Base-by-base conservation (phyloP, 768 basidiomycete genomes). In the Sarcodon sp. region DNA sequence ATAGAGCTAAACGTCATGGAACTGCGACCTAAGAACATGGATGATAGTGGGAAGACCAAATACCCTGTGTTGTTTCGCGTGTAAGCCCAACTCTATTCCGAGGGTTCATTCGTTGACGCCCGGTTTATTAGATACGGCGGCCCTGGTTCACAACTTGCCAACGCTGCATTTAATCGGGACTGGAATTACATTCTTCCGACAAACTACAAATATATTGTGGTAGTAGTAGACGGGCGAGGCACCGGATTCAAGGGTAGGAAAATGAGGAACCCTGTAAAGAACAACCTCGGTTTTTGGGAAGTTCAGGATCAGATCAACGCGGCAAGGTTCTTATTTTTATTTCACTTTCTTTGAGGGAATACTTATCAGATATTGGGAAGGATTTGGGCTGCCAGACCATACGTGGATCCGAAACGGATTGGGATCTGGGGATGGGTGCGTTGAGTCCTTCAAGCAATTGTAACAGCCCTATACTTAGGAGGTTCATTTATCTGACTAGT, bases 401-500 rank as follows among this genome's bases (percentile, higher is more conserved):
- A 97, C 59, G 85, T 98, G 1, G 96, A 99, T 61, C 70, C 78
- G 35, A 79, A 76, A 61, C 71, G 91, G 41, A 87, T 98, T 43
- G 96, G 94, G 0, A 84, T 98, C 45, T 97, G 93, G 93, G 96
- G 96, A 38, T 98, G 96, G 94, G 89, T 91, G 52, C 60, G 85
- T 67, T 10, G 5, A 44, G 7, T 47, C 33, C 33, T 16, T 9
- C 6, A 10, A 21, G 38, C 43, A 33, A 33, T 37, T 10, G 7
- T 38, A 33, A 44, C 35, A 4, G 44, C 35, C 0, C 43, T 51
- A 18, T 44, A 16, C 11, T 33, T 5, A 46, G 15, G n/a, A n/a
- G 6, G 39, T 18, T 44, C 47, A 18, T 44, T 16, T 5, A 43
- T 18, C 15, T 48, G 36, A 12, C 35, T 55, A 93, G 93, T 91